Conservation (phyloP, 805 yeast genomes). For the Kodamaea lidongshanica region DNA sequence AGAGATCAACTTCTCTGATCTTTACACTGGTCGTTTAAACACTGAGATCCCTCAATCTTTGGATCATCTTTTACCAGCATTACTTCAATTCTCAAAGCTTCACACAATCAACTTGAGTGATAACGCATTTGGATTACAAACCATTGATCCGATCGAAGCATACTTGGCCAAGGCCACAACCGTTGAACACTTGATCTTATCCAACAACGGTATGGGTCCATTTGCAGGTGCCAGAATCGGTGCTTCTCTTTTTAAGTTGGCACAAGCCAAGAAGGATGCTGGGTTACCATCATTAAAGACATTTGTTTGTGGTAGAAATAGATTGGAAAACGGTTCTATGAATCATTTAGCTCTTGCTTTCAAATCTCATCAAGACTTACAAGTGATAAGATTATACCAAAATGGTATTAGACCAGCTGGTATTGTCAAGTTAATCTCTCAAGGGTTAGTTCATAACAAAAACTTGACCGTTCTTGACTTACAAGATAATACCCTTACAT, state of each 20-base stretch:
- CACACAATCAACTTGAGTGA: slow-evolving; percentile 79
- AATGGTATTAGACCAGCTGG: slow-evolving; percentile 97
- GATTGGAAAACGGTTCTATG: slow-evolving; percentile 93
- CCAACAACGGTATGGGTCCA: slow-evolving; percentile 98
- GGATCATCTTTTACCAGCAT: slow-evolving; percentile 63
- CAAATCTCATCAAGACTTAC: slow-evolving; percentile 68
- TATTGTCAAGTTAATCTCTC: slow-evolving; percentile 60
- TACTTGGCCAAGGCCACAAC: slow-evolving; percentile 71
- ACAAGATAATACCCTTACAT: slow-evolving; percentile 93
- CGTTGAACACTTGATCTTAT: slow-evolving; percentile 76
- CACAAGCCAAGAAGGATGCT: slow-evolving; percentile 53
- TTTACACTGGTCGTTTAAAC: slow-evolving; percentile 90
- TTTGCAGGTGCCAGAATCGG: slow-evolving; percentile 95
- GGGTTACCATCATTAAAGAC: slow-evolving; percentile 59
- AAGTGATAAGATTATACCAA: slow-evolving; percentile 78
- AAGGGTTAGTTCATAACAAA: slow-evolving; percentile 63
- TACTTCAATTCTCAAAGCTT: slow-evolving; percentile 62
- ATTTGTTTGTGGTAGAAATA: slow-evolving; percentile 93
- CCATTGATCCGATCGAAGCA: slow-evolving; percentile 81
- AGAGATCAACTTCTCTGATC: slow-evolving; percentile 81
- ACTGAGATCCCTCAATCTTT: slow-evolving; percentile 90
- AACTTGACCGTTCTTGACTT: slow-evolving; percentile 68
- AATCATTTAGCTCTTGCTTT: slow-evolving; percentile 79
- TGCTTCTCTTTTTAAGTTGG: slow-evolving; percentile 67
- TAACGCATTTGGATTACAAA: slow-evolving; percentile 94